Conservation (phyloP, 129 eudicot genomes). For the Pulicaria dysenterica region DNA sequence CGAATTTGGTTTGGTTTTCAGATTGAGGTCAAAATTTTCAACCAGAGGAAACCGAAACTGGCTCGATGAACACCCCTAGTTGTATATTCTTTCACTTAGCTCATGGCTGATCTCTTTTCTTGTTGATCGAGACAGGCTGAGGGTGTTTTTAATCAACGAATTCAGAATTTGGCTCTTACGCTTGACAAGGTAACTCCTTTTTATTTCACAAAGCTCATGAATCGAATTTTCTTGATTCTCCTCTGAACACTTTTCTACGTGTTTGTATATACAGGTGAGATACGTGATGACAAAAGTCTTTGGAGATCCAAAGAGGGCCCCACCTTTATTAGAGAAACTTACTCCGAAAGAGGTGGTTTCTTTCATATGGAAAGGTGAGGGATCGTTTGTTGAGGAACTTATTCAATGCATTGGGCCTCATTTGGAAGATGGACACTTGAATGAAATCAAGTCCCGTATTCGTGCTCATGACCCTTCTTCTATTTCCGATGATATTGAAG, state of each 20-base stretch:
- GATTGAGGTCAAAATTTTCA: too few relatives aligned
- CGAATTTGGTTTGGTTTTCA: too few relatives aligned
- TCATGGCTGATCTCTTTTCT: not conserved
- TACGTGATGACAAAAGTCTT: conserved; percentile 85
- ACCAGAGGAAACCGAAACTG: too few relatives aligned
- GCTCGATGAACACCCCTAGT: not conserved
- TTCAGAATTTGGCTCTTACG: conserved; percentile 97
- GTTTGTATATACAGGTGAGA: conserved; percentile 57
- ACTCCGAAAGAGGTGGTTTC: conserved; percentile 75
- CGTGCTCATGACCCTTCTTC: conserved; percentile 80
- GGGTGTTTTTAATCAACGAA: conserved; percentile 95
- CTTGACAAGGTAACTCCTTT: conserved; percentile 71
- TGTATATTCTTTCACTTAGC: not conserved
- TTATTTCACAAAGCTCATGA: not conserved
- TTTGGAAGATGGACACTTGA: conserved; percentile 59
- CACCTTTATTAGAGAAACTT: conserved; percentile 86
- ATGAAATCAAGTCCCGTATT: conserved; percentile 62
- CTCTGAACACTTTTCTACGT: not conserved
- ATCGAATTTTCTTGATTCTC: not conserved
- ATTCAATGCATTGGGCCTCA: conserved; percentile 82
- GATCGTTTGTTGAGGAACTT: conserved; percentile 82
- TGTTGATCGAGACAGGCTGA: conserved; percentile 63
- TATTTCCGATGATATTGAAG: conserved; percentile 54
- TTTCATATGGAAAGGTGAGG: conserved; percentile 85
- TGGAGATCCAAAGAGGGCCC: conserved; percentile 94